phyloP scores from a whole-genome alignment of 2,329 filamentous ascomycete species.

The Aschersonia sp. region DNA sequence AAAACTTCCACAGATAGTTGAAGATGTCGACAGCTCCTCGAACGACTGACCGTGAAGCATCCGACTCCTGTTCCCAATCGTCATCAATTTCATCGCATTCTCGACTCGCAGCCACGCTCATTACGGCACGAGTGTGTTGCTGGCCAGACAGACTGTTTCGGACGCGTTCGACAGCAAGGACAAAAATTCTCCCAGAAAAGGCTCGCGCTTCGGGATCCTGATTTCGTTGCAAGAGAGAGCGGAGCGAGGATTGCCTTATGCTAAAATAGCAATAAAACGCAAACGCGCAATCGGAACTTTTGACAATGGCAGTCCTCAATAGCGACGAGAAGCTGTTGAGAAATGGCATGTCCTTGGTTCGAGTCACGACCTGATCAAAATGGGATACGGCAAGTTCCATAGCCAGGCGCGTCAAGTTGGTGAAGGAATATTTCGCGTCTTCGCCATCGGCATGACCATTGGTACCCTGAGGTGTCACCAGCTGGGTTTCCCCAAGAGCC shows the following conservation, averaged over 20 bases:
- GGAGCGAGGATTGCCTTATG: slow-evolving; percentile 39
- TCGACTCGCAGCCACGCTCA: slow-evolving; percentile 1
- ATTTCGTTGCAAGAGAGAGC: slow-evolving; percentile 50
- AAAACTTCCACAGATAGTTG: slow-evolving; percentile 42
- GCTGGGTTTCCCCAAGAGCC: slow-evolving; percentile 21
- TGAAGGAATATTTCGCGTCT: slow-evolving; percentile 1
- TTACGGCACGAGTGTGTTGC: slow-evolving; percentile 22
- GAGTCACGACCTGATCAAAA: slow-evolving; percentile 60
- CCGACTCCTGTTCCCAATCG: slow-evolving; percentile 8
- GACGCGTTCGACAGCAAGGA: slow-evolving; percentile 37
- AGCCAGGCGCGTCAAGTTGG: slow-evolving; percentile 29
- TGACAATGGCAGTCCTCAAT: slow-evolving; percentile 29
- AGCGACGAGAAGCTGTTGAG: slow-evolving; percentile 41
- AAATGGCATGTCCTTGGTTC: slow-evolving; percentile 53
- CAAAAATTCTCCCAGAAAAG: slow-evolving; percentile 34
- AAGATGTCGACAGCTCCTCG: slow-evolving; percentile 31
- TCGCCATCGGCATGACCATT: slow-evolving; percentile 1
- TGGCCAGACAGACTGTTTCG: slow-evolving; percentile 29
- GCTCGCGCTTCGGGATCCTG: slow-evolving; percentile 40
- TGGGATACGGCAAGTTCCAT: slow-evolving; percentile 47
- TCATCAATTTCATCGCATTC: slow-evolving; percentile 14
- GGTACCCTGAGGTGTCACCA: background rate
- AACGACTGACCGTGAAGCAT: slow-evolving; percentile 9
- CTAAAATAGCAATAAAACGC: slow-evolving; percentile 48
- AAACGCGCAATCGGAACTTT: slow-evolving; percentile 37